A percentile compares a stretch with the other conserved stretches of the same genome.
phyloP scores from a whole-genome alignment of 768 basidiomycete genomes.

The Dentipellis fragilis region DNA sequence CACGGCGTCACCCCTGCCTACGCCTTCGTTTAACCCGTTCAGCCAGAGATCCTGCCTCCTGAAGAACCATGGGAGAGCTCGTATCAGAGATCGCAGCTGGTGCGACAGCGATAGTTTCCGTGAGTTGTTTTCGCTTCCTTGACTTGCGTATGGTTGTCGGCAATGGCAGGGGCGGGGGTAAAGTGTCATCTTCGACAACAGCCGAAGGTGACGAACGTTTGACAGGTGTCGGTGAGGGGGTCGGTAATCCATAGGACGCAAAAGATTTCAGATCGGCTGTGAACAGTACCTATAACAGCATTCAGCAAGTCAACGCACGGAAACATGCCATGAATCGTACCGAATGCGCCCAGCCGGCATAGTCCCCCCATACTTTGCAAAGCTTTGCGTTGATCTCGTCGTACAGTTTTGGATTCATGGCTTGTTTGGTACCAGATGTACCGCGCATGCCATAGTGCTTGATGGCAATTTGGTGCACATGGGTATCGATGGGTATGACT shows the following conservation, averaged over 20 bases:
- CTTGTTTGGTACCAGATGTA: conserved; percentile 34
- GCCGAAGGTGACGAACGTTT: background rate
- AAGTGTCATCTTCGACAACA: background rate
- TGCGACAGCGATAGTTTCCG: background rate
- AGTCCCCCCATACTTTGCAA: conserved; percentile 61
- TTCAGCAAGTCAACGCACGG: background rate
- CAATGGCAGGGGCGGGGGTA: background rate
- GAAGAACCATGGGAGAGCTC: background rate
- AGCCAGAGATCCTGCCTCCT: background rate
- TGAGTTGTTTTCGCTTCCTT: background rate
- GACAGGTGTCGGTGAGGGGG: conserved; percentile 9
- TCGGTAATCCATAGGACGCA: conserved; percentile 42
- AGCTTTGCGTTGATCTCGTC: conserved; percentile 59
- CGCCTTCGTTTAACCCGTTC: background rate
- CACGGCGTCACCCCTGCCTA: too few relatives aligned
- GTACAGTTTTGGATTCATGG: conserved; percentile 72
- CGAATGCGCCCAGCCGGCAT: conserved; percentile 88
- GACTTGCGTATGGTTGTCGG: background rate
- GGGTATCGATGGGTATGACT: conserved; percentile 92
- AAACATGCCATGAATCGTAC: conserved; percentile 28
- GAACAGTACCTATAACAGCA: conserved; percentile 51
- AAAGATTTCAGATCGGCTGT: conserved; percentile 68
- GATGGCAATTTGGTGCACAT: conserved; percentile 81
- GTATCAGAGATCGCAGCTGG: background rate
- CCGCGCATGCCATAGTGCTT: conserved; percentile 66